Conservation (phyloP, 257 asterid genomes). For the Solanum paucissectum region DNA sequence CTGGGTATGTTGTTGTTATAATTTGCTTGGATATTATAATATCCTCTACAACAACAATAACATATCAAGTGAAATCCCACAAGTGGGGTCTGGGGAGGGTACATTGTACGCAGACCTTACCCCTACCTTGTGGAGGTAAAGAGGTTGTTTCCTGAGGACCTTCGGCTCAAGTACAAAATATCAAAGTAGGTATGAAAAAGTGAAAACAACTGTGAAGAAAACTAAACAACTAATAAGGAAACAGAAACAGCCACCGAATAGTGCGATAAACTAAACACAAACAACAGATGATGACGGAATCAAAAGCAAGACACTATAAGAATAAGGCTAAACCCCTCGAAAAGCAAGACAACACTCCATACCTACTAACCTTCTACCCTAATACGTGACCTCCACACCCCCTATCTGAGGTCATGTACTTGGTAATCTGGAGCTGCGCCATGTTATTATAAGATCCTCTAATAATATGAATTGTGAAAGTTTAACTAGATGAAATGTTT, state of each 20-base stretch:
- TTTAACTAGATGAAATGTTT: not conserved
- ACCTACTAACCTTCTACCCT: not conserved
- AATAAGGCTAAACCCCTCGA: not conserved
- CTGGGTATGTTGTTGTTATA: not conserved
- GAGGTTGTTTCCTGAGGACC: not conserved
- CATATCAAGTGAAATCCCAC: not conserved
- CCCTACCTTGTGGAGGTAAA: not conserved
- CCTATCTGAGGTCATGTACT: not conserved
- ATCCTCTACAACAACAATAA: not conserved
- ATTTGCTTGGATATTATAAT: not conserved
- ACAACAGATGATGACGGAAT: not conserved
- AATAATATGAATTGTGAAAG: not conserved
- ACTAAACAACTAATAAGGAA: not conserved
- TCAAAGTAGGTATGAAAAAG: not conserved
- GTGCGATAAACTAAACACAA: not conserved
- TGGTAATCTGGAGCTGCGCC: not conserved
- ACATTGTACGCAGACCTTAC: not conserved
- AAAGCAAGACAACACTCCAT: not conserved
- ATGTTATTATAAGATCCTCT: not conserved
- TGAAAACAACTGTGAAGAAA: not conserved
- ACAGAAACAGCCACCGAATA: not conserved
- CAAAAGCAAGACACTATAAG: not conserved
- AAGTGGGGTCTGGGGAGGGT: not conserved
- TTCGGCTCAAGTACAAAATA: not conserved
- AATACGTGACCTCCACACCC: not conserved